Conservation (phyloP, 2,329 filamentous ascomycete species). For the Fusarium pininemorale region DNA sequence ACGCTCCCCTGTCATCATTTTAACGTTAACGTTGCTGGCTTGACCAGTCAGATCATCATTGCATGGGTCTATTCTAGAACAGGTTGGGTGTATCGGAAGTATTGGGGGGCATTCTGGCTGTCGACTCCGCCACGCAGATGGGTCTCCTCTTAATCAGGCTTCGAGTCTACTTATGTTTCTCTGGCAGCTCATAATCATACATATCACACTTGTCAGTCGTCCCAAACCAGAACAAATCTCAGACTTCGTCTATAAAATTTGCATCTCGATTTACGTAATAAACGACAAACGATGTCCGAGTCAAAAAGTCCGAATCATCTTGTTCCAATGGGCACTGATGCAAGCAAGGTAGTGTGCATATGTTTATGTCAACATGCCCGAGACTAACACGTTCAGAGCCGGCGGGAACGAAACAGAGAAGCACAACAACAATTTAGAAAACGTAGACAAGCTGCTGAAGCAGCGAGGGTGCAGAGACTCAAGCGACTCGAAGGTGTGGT, state of each 20-base stretch:
- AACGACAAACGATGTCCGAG: neutral
- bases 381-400: neutral
- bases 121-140: neutral
- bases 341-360: neutral
- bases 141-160: neutral
- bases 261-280: neutral
- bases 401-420: slow-evolving; percentile 14
- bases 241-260: neutral
- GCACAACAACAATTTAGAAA: slow-evolving; percentile 17
- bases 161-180: neutral
- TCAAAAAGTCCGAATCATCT: neutral
- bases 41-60: neutral
- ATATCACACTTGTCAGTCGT: neutral
- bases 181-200: neutral
- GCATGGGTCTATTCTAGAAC: too few species aligned
- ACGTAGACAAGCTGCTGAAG: slow-evolving; percentile 1
- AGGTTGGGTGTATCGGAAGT: too few species aligned
- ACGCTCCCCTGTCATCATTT: neutral
- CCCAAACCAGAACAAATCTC: neutral
- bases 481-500: slow-evolving; percentile 5
- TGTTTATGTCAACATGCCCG: neutral
- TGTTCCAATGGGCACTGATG: neutral
- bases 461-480: neutral
- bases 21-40: neutral
- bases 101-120: neutral